Evolutionary conservation across 2,329 filamentous ascomycete species (phyloP), one percentile per base, ranked within the genome.

Genomic region (Ophiocordyceps camponoti-leonardi): DNA sequence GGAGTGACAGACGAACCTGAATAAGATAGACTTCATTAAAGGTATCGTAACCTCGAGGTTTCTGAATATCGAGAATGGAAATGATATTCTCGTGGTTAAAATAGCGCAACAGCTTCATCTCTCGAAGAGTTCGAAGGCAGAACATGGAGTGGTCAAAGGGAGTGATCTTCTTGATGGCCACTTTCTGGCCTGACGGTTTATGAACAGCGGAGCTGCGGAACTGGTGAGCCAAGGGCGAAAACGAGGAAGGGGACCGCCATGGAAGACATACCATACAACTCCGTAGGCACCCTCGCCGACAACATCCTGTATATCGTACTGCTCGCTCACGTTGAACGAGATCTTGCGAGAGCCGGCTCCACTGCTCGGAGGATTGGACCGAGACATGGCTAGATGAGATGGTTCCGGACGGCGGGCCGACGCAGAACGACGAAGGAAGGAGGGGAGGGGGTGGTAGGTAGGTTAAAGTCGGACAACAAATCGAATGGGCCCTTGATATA

Each of bases 81-180:
- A 98, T 98, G 69, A 98, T 96, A 67, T 98, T 98, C 68, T 98
- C 92, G 63, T 98, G 92, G 69, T 96, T 98, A 73, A 98, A 98
- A 68, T 98, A 96, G 58, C 92, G 79, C 58, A 98, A 71, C 47
- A 98, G 75, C 77, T 98, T 98, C 92, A 98, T 98, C 69, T 98
- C 92, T 65, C 92, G 87, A 53, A 98, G 72, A 1, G 92, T 98
- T 63, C 92, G 77, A 58, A 98, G 70, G 64, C 90, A 95, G 73
- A 95, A 95, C 88, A 95, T 95, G 62, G 87, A 94, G 64, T 96
- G 92, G 60, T 98, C 92, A 66, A 98, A 98, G 6, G 92, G 92
- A 0, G 88, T 96, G 58, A 98, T 98, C 77, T 98, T 98, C 75
- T 98, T 98, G 73, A 98, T 98, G 49, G 92, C 92, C 49, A 98